Evolutionary conservation across 148 eudicot species (phyloP), one percentile per base, ranked within the genome.

Genomic region (Persicaria tinctoria): DNA sequence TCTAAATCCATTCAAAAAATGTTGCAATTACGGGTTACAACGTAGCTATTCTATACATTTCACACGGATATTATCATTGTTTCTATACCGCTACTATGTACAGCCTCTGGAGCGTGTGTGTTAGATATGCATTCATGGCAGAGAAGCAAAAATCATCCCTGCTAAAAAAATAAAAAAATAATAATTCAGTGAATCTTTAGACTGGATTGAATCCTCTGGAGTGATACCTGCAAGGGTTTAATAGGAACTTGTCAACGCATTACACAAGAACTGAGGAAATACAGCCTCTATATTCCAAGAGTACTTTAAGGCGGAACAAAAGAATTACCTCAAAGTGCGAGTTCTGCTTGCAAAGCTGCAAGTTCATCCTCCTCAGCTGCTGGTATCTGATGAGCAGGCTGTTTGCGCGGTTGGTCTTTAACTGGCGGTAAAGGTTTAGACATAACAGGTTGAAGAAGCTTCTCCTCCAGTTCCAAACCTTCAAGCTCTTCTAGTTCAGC

Each of bases 401-500:
- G 77, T 46, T 64, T 64, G 45, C 41, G 16, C 2, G 82, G 68
- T 27, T 69, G 80, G 20, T 76, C 77, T 16, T 64, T 78, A 53
- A 72, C 72, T 1, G 73, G 73, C 8, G 82, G 75, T 14, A 75
- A 68, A 49, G 82, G 73, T 14, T 78, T 59, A 12, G 82, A 72
- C 17, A 79, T 78, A 0, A 72, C 78, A 6, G 84, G 84, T 74
- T 73, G 78, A 41, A 79, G 82, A 82, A 82, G 85, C 63, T 79
- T 78, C 44, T 79, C 82, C 38, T 82, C 85, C 78, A 79, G 54
- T 73, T 82, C 85, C 10, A 73, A 75, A 17, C 77, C 78, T 70
- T 82, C 85, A 46, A 76, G 78, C 55, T 82, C 82, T 51, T 82
- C 85, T 10, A 82, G 82, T 68, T 82, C 82, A 3, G 85, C 85